A percentile compares a stretch with the other conserved stretches of the same genome.
Evolutionary conservation across 2,329 filamentous ascomycete species (phyloP).

Genomic region (Hymenoscyphus albidus): DNA sequence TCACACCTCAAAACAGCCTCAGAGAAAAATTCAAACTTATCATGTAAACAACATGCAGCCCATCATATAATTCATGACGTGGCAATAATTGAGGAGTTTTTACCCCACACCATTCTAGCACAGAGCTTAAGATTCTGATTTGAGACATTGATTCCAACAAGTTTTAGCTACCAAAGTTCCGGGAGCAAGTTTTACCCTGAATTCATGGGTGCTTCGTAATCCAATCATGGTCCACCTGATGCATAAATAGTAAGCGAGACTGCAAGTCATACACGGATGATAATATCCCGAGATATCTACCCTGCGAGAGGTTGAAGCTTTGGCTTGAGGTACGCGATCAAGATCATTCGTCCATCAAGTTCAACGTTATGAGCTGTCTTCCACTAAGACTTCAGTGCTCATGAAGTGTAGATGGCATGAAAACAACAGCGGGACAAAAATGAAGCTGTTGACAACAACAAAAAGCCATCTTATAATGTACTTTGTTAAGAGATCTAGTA

Average conservation of each 20-base stretch:
- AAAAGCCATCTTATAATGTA: background rate
- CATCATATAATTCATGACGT: slow-evolving; percentile 16
- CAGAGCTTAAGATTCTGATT: slow-evolving; percentile 11
- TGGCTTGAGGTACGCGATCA: slow-evolving; percentile 18
- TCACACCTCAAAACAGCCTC: slow-evolving; percentile 4
- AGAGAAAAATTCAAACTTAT: background rate
- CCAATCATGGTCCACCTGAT: slow-evolving; percentile 15
- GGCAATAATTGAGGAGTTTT: slow-evolving; percentile 20
- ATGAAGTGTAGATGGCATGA: background rate
- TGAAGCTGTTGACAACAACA: background rate
- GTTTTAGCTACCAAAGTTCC: slow-evolving; percentile 10
- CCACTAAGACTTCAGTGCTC: background rate
- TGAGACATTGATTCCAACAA: slow-evolving; percentile 13
- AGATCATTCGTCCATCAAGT: slow-evolving; percentile 22
- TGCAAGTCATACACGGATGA: background rate
- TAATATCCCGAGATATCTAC: slow-evolving; percentile 10
- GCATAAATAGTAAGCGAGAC: background rate
- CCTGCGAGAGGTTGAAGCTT: slow-evolving; percentile 8
- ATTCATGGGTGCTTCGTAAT: slow-evolving; percentile 7
- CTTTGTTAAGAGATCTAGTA: background rate
- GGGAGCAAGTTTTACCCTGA: slow-evolving; percentile 9
- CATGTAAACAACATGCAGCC: slow-evolving; percentile 13
- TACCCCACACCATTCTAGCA: slow-evolving; percentile 16
- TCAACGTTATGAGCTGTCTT: background rate
- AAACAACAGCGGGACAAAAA: background rate